Percentiles rank a stretch among this genome's conserved stretches.
Evolutionary conservation across 176 grass and related monocot species (phyloP).

Genomic region (Leersia perrieri): DNA sequence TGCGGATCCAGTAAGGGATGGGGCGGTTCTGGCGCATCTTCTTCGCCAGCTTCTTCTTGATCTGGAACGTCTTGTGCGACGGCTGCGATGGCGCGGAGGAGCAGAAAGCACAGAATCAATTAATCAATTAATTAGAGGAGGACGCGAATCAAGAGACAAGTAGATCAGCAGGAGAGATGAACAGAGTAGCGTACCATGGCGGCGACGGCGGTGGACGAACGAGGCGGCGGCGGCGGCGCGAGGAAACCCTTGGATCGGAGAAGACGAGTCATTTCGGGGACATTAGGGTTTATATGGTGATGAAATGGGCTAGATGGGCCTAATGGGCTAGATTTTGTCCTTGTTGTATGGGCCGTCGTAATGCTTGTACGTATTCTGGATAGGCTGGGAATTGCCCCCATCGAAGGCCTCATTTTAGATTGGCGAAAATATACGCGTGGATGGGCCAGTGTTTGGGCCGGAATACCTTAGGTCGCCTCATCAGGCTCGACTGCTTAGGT

Average conservation of each 20-base stretch:
- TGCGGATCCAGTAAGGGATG: constrained; percentile 97
- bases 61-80: constrained; percentile 91
- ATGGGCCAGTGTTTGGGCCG: no score
- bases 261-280: neutral
- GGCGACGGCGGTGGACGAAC: neutral
- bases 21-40: constrained; percentile 96
- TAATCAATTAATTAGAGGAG: no score
- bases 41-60: constrained; percentile 94
- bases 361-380: neutral
- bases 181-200: constrained; percentile 49
- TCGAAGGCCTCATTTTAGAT: no score
- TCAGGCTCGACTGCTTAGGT: no score
- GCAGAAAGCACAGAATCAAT: neutral
- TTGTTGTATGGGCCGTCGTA: neutral
- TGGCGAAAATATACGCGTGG: no score
- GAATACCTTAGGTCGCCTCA: no score
- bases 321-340: neutral
- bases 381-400: neutral
- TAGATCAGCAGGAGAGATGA: neutral
- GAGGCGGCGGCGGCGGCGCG: constrained; percentile 5
- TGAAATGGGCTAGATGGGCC: no score
- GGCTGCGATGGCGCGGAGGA: constrained; percentile 32
- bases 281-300: constrained; percentile 29
- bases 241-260: constrained; percentile 54
- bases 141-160: neutral